Evolutionary conservation across 1,139 yeast species (phyloP), one percentile per base, ranked within the genome.

Genomic region (Lodderomyces beijingensis): DNA sequence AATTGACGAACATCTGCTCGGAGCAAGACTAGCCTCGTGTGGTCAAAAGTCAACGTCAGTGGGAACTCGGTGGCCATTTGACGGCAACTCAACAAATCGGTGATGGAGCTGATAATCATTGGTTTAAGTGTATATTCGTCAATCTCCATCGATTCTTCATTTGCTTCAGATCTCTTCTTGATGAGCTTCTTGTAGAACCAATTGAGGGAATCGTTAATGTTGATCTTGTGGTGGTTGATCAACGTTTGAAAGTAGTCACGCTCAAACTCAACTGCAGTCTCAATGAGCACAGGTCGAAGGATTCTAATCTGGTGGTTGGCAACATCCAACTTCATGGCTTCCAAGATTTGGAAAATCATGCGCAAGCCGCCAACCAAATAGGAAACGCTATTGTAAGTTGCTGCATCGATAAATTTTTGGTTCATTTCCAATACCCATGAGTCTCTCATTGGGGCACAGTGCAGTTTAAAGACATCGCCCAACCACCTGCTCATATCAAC

Each of bases 401-500:
- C 74, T 15, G 94, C 87, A 37, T 69, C 70, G 35, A 67, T 70
- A 51, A 88, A 82, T 47, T 78, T 74, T n/a, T 56, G 51, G 35
- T 76, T 77, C 93, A 89, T 86, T 47, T 81, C 85, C 47, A 80
- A 85, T 27, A 88, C 95, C 87, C 94, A 82, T 30, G 76, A 65
- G 57, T 87, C 96, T 49, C 97, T 74, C 95, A 87, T 87, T 39
- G 97, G 97, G 8, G 96, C 96, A 61, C 96, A 88, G 55, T 83
- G 93, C 37, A 77, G 71, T 56, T 84, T 83, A 59, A 86, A 79
- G 23, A 83, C 78, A 19, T 70, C 62, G 9, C 84, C 75, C 24
- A 85, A 66, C 85, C 91, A 82, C 36, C 65, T 64, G n/a, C 87
- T 73, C 51, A 86, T 67, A 29, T 74, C 70, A 19, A 76, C 71